Evolutionary conservation across 2,329 filamentous ascomycete genomes (phyloP), one percentile per base, ranked within the genome.

Genomic region (Orbilia ellipsospora): DNA sequence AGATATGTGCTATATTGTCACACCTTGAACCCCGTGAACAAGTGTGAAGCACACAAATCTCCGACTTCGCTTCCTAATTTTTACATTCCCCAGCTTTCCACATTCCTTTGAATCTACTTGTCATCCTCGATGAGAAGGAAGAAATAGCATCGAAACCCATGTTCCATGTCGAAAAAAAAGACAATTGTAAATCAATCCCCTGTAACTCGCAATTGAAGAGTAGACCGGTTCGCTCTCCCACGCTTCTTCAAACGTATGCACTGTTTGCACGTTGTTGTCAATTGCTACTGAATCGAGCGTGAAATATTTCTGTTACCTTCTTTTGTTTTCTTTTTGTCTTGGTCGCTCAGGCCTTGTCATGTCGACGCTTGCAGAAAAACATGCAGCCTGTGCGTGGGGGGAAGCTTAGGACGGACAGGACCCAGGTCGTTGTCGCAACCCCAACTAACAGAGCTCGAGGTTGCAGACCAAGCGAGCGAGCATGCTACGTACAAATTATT

Each of bases 251-350:
- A 16, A 73, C 15, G 16, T 48, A 61, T 73, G 68, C 69, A 66
- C 15, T 26, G 69, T 73, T 73, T 73, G 69, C 69, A 61, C 55
- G 55, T 62, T 65, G 62, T 62, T 73, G 69, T 73, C 56, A 61
- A 56, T 62, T 67, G 69, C 69, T 67, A 66, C 69, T 62, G 52
- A 67, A 66, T 73, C 28, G 69, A 66, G 69, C 62, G 20, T 44
- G 56, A 64, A 50, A 16, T 28, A 60, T 65, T 56, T 42, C 20
- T 52, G 63, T 73, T 48, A 42, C 2, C 45, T 62, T 18, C 42
- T 44, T 55, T 45, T 61, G 13, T 48, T 48, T 48, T 48, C 44
- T 18, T 48, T 48, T 48, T 48, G 13, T 12, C 16, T 18, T n/a
- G 44, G 16, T 23, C 48, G 16, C 56, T 69, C 26, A 23, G 50